These are phyloP conservation scores for Cetraspora pellucida DNA, from an alignment of 192 early-diverging fungal species.

Conservation along the genomic window DNA sequence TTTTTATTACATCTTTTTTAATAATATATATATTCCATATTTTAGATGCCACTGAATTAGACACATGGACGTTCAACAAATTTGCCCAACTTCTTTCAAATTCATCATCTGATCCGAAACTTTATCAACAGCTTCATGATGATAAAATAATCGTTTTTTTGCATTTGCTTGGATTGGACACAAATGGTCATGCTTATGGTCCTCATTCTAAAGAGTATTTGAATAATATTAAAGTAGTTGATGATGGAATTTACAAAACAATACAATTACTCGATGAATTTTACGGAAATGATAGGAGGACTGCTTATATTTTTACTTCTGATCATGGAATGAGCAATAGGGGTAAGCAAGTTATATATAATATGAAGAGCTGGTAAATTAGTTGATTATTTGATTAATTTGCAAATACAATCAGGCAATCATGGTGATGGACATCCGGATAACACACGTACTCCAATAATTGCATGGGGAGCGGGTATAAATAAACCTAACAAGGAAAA, in stretches of 20 bases:
- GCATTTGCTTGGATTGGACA: conserved; percentile 94
- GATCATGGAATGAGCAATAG: conserved; percentile 97
- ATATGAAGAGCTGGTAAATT: background rate
- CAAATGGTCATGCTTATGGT: conserved; percentile 87
- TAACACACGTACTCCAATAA: conserved; percentile 90
- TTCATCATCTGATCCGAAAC: conserved; percentile 45
- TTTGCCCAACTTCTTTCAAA: conserved; percentile 71
- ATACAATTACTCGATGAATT: conserved; percentile 73
- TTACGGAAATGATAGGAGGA: conserved; percentile 79
- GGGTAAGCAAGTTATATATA: conserved; percentile 45
- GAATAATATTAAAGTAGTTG: conserved; percentile 83
- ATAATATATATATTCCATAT: background rate
- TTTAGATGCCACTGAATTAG: conserved; percentile 81
- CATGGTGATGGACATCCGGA: conserved; percentile 97
- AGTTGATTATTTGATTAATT: background rate
- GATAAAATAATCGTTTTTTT: conserved; percentile 89
- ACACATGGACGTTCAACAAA: conserved; percentile 91
- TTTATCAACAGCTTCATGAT: conserved; percentile 63
- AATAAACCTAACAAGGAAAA: conserved; percentile 57
- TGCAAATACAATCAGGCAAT: conserved; percentile 53
- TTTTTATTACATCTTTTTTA: background rate
- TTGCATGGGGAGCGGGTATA: conserved; percentile 95
- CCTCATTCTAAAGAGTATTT: conserved; percentile 87
- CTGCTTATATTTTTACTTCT: conserved; percentile 89
- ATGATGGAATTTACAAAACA: conserved; percentile 70